Evolutionary conservation across 1,139 yeast species (phyloP), one percentile per base, ranked within the genome.

Genomic region (Suhomyces bokatorum): DNA sequence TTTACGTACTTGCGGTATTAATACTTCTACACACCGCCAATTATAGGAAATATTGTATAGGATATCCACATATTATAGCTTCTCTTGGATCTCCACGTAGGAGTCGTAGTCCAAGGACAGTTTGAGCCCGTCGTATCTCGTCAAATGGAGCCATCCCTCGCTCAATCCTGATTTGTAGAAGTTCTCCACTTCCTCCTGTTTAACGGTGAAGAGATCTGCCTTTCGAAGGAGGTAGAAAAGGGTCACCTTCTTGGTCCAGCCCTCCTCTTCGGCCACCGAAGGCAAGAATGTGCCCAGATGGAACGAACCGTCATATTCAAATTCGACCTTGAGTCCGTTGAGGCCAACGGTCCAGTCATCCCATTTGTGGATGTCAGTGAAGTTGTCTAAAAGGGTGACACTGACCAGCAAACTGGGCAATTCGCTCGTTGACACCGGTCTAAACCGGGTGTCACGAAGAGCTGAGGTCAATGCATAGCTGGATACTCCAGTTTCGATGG

Each of bases 221-320:
- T 93, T 93, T 32, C 73, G 69, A 4, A 93, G 78, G 37, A 95
- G 73, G 53, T 87, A 77, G 51, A 71, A 72, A 45, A 91, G 67
- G 0, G 99, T 91, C 14, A 86, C 83, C 14, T 69, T 66, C 57
- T 87, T 77, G 54, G 77, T 80, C 97, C 98, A 91, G 4, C 78
- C 81, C 55, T 91, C 96, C 52, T 91, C 98, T n/a, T 69, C 75
- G 13, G 97, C 95, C 1, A 95, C 98, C 37, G 83, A 86, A 0
- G 99, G 99, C 39, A 95, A 66, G 54, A 89, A 93, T 0, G 99
- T 93, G 0, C 97, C 90, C 41, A 85, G 78, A 48, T 70, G 70
- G 9, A 57, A 47, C 22, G 62, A 54, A 20, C 73, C 67, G 13
- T 63, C 56, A 12, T 59, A 49, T 0, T 63, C 60, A 49, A 88